phyloP scores from a whole-genome alignment of 805 yeast genomes.

The Myxozyma sirexii region DNA sequence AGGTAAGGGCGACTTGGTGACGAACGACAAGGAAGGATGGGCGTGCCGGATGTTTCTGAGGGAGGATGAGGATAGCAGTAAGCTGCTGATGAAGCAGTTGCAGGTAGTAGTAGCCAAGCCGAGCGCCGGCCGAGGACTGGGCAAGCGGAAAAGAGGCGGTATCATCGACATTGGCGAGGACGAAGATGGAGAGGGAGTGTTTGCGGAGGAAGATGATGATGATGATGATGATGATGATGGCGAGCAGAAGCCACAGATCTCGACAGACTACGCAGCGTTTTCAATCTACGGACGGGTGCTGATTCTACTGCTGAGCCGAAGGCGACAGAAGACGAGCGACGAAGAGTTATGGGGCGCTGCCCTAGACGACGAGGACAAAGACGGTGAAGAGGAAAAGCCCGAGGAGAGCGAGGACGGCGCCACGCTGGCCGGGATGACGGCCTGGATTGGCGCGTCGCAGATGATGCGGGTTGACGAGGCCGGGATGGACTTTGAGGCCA shows the following conservation, averaged over 20 bases:
- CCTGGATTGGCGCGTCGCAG: slow-evolving; percentile 23
- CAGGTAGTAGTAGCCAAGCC: background rate
- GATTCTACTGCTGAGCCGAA: slow-evolving; percentile 5
- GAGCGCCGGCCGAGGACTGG: background rate
- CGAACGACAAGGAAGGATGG: slow-evolving; percentile 5
- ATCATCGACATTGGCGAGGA: slow-evolving; percentile 3
- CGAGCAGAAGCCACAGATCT: slow-evolving; percentile 13
- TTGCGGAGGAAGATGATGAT: background rate
- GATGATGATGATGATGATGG: slow-evolving; percentile 8
- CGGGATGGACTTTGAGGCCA: slow-evolving; percentile 17
- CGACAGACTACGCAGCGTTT: slow-evolving; percentile 10
- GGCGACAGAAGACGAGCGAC: background rate
- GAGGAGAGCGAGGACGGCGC: background rate
- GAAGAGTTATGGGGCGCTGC: slow-evolving; percentile 4
- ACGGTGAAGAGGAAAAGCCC: background rate
- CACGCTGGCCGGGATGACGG: slow-evolving; percentile 12
- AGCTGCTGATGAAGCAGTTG: slow-evolving; percentile 8
- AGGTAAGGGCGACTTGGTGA: slow-evolving; percentile 2
- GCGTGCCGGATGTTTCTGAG: slow-evolving; percentile 9
- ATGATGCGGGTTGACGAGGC: slow-evolving; percentile 8
- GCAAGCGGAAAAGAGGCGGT: background rate
- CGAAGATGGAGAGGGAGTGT: background rate
- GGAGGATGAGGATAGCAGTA: background rate
- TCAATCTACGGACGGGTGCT: slow-evolving; percentile 16
- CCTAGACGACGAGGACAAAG: background rate